phyloP scores from a whole-genome alignment of 805 yeast genomes.

The Metschnikowia peoriensis region DNA sequence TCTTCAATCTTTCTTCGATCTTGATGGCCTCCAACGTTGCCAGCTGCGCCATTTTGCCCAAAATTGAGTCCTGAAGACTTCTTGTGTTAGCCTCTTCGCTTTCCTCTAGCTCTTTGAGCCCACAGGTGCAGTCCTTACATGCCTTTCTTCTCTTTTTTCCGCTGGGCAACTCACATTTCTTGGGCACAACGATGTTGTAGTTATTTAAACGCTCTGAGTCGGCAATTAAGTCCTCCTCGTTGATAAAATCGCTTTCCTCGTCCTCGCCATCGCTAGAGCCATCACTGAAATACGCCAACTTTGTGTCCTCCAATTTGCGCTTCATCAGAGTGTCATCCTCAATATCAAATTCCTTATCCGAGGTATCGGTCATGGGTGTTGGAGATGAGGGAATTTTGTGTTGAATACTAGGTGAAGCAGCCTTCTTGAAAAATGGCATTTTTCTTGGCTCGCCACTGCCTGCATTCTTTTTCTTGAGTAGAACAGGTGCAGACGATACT shows the following conservation, averaged over 20 bases:
- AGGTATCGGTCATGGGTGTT: conserved; percentile 44
- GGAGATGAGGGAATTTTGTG: conserved; percentile 7
- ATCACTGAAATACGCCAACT: conserved; percentile 55
- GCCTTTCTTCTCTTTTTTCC: conserved; percentile 81
- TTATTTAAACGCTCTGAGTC: conserved; percentile 23
- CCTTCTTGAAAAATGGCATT: conserved; percentile 21
- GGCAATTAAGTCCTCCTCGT: conserved; percentile 41
- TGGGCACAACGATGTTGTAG: conserved; percentile 51
- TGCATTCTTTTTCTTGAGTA: conserved; percentile 28
- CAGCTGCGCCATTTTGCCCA: conserved; percentile 48
- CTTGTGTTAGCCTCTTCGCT: conserved; percentile 48
- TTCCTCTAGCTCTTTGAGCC: conserved; percentile 85
- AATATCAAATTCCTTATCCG: conserved; percentile 38
- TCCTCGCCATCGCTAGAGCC: conserved; percentile 50
- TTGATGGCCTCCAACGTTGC: conserved; percentile 54
- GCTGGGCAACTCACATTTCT: conserved; percentile 50
- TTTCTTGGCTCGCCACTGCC: conserved; percentile 12
- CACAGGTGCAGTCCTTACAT: conserved; percentile 98
- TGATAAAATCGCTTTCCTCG: conserved; percentile 53
- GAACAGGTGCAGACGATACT: conserved; percentile 27
- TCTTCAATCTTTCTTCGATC: conserved; percentile 49
- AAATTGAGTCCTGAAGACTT: conserved; percentile 42
- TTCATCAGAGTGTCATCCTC: conserved; percentile 42
- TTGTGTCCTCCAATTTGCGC: conserved; percentile 44
- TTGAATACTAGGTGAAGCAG: background rate